Base-by-base conservation (phyloP, 192 early-diverging fungal genomes). In the Backusella circina region DNA sequence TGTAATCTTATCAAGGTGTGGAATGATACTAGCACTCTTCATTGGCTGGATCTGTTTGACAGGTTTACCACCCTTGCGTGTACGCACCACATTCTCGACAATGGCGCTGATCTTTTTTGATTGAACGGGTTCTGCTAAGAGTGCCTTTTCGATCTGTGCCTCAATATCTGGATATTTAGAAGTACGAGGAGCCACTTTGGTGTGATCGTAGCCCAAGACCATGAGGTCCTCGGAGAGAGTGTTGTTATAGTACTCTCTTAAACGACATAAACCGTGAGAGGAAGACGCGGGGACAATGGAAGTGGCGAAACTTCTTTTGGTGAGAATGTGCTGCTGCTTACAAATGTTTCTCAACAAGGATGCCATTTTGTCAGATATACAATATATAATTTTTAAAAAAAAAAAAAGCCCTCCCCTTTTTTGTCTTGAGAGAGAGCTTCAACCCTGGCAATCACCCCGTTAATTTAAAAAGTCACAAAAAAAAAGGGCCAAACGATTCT, bases 1-100 rank as follows among this genome's bases (percentile, higher is more conserved):
- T 16, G 89, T 88, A 44, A 98, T 91, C 74, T 88, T 91, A 30
- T 90, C 73, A 54, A 97, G 80, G 10, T 80, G 81, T 32, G 96
- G 95, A 70, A 94, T 76, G 32, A 86, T 82, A 65, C 85, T 85
- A 31, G 90, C 85, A 21, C 88, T 84, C 30, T 89, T 90, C 13
- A 83, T 78, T n/a, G 88, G 91, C 38, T 82, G 79, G 66, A 82
- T 83, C 39, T 92, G 87, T 75, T 87, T 89, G 33, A 78, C 68
- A 47, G 77, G 80, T 54, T 83, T 84, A 23, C 84, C 85, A 72
- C 83, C 86, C 50, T 83, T 83, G 72, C 85, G 85, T 71, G 71
- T 54, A 47, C 77, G 73, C 28, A 67, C 35, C 8, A 39, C 74
- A 10, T 73, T 50, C 2, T 71, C 70, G 31, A 21, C 18, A 13